A percentile compares a stretch with the other conserved stretches of the same genome.
Evolutionary conservation across 306 rosid species (phyloP).

Genomic region (Cicer bijugum): DNA sequence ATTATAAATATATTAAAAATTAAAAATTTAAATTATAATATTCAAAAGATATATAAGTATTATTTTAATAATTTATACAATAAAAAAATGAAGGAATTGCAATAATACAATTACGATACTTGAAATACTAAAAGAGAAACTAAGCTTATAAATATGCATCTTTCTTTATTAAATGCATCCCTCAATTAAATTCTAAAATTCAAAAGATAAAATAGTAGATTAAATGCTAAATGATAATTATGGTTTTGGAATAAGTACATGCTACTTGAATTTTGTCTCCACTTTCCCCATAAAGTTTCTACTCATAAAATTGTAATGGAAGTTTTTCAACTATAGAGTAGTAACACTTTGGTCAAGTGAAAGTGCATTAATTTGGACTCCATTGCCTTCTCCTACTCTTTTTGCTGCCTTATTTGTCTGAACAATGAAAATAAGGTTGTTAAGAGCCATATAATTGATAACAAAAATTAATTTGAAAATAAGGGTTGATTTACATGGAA

Average conservation of each 20-base stretch:
- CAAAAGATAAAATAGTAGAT: too few relatives aligned
- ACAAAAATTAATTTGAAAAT: constrained; percentile 2
- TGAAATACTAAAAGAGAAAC: too few relatives aligned
- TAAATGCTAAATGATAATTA: neutral
- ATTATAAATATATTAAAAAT: too few relatives aligned
- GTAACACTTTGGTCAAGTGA: neutral
- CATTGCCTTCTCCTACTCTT: constrained; percentile 36
- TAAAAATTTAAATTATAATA: too few relatives aligned
- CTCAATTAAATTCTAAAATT: too few relatives aligned
- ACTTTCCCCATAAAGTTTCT: neutral
- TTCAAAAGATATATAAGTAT: too few relatives aligned
- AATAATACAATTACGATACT: too few relatives aligned
- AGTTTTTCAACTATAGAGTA: neutral
- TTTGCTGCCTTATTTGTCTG: constrained; percentile 47
- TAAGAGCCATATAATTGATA: neutral
- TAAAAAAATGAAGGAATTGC: too few relatives aligned
- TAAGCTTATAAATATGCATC: too few relatives aligned
- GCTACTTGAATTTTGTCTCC: neutral
- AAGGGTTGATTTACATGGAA: too few relatives aligned
- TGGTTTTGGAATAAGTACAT: neutral
- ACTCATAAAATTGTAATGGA: neutral
- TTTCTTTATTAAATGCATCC: too few relatives aligned
- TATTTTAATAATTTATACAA: too few relatives aligned
- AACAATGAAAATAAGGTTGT: neutral
- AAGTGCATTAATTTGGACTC: constrained; percentile 8